Evolutionary conservation across 2,329 filamentous ascomycete genomes (phyloP), one percentile per base, ranked within the genome.

Genomic region (Colletotrichum sp.): DNA sequence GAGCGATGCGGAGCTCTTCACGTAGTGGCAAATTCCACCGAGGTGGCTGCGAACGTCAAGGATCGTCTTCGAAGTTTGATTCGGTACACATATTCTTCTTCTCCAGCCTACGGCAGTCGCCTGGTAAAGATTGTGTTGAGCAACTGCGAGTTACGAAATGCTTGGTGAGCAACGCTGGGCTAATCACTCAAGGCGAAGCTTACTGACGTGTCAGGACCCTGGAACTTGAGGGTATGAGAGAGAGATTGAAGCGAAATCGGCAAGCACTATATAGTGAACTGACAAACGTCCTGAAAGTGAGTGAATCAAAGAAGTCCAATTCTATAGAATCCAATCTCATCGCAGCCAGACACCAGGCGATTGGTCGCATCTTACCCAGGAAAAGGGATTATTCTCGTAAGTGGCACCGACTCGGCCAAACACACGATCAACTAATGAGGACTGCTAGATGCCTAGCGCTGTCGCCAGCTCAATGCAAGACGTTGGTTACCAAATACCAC

Each of bases 1-100:
- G 83, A 85, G 77, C 78, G 84, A 15, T 80, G 79, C 28, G 84
- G 83, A 2, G 83, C 80, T 4, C 76, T 83, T 8, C 70, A 76
- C 34, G 48, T 70, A 10, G 70, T 64, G 6, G 71, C 58, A 8
- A 16, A 10, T 8, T 62, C 66, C 10, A 18, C 13, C 4, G 16
- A 73, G 21, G 60, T 72, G 24, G 73, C 70, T 16, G 21, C 34
- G 16, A 76, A 70, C 18, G 73, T 76, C 15, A 48, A 76, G 10
- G 70, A 73, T 38, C 71, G 30, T 7, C 73, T 76, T 15, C 70
- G 73, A 15, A 73, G 73, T 38, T 60, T 76, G 8, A 76, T 73
- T n/a, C 60, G 70, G 3, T 62, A 60, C 52, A 68, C 66, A 8
- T 66, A 73, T 38, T 76, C 66, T 16, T 73, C 70, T 6, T 58